Conservation (phyloP, 805 yeast species). For the Jamesozyma lodderae region DNA sequence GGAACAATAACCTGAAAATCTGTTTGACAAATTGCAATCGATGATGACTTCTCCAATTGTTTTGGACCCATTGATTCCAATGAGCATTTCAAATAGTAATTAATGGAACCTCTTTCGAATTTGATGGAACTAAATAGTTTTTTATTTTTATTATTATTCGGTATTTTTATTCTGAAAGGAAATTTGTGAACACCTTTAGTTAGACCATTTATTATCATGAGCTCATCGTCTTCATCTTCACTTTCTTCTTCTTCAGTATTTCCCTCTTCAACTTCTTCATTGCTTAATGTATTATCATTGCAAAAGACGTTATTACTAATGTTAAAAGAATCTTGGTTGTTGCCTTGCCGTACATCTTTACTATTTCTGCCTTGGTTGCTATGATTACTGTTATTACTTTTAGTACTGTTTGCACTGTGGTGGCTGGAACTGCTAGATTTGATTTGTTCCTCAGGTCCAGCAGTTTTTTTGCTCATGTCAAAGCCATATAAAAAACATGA, state of each 20-base stretch:
- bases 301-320: background rate
- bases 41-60: conserved; percentile 15
- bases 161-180: conserved; percentile 78
- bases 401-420: too few species aligned
- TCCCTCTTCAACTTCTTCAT: background rate
- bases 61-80: conserved; percentile 13
- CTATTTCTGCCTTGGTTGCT: too few species aligned
- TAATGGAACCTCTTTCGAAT: conserved; percentile 79
- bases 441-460: too few species aligned
- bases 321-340: background rate
- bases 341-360: too few species aligned
- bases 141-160: conserved; percentile 46
- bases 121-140: conserved; percentile 53
- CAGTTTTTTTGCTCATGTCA: conserved; percentile 3
- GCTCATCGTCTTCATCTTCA: background rate
- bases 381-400: too few species aligned
- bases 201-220: conserved; percentile 37
- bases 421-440: too few species aligned
- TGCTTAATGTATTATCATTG: too few species aligned
- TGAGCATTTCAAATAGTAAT: conserved; percentile 41
- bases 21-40: conserved; percentile 43
- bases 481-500: conserved; percentile 51
- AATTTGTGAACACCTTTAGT: conserved; percentile 79
- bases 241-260: too few species aligned
- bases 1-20: conserved; percentile 57